Conservation (phyloP, 805 yeast genomes). For the Sugiyamaella marilandica region DNA sequence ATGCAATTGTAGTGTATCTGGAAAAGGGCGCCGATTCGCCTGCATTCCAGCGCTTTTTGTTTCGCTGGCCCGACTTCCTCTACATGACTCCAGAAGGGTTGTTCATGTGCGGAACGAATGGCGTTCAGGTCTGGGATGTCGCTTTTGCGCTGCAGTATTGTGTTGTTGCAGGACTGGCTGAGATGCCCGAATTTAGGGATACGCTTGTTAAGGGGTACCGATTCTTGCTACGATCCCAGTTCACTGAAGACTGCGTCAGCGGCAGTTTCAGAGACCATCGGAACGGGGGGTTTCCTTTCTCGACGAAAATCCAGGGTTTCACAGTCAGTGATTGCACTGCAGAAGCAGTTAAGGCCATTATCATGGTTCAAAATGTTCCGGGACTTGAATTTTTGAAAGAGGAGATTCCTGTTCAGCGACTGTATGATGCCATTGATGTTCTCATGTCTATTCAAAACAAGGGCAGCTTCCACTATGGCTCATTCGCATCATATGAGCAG, state of each 20-base stretch:
- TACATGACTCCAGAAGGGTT: conserved; percentile 89
- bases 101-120: conserved; percentile 95
- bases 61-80: conserved; percentile 66
- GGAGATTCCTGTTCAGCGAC: conserved; percentile 49
- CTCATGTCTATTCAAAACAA: conserved; percentile 71
- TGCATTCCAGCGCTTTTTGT: conserved; percentile 50
- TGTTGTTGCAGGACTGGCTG: conserved; percentile 74
- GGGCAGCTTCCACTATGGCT: conserved; percentile 77
- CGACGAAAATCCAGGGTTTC: conserved; percentile 93
- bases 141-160: conserved; percentile 86
- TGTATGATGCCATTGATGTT: conserved; percentile 71
- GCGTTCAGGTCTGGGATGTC: conserved; percentile 95
- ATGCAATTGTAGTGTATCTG: conserved; percentile 61
- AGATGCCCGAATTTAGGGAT: conserved; percentile 57
- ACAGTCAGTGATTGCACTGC: conserved; percentile 97
- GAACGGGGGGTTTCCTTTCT: conserved; percentile 92
- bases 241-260: conserved; percentile 67
- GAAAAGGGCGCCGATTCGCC: conserved; percentile 69
- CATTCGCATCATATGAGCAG: conserved; percentile 86
- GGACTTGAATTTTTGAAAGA: conserved; percentile 45
- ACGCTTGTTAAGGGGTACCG: conserved; percentile 60
- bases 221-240: conserved; percentile 78
- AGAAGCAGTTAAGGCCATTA: conserved; percentile 86
- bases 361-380: conserved; percentile 77
- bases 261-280: conserved; percentile 82